Evolutionary conservation across 768 basidiomycete genomes (phyloP), one percentile per base, ranked within the genome.

Genomic region (Mycena filopes): DNA sequence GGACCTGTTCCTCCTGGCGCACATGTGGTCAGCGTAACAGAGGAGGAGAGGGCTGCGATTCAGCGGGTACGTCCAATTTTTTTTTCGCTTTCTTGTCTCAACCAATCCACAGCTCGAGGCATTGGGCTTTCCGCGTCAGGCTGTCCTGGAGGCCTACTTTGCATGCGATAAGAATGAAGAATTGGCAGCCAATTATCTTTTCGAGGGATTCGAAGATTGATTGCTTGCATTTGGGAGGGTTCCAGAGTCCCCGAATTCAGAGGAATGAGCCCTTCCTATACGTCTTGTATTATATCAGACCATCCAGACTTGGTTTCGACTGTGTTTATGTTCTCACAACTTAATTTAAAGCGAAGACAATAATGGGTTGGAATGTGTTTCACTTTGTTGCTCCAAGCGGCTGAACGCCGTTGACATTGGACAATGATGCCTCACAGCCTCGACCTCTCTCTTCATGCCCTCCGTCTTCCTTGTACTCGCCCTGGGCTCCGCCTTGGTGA

Each of bases 141-240:
- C 82, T 0, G 97, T 84, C n/a, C 79, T 96, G 38, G 88, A 98
- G 77, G 98, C 98, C 1, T 99, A 93, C 78, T 87, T 97, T 74
- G 93, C 90, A 2, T 98, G 96, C 77, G 98, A 95, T 76, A 95
- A 94, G 85, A 95, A 99, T 74, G 98, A 99, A 79, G 95, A 98
- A 74, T 79, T 96, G 21, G 96, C 98, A 11, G 98, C 97, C 16
- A 98, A 98, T 74, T 97, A 90, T 72, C 77, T 98, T 71, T 96
- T 98, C 68, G 96, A 97, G 70, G 81, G 82, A 29, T 90, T 88
- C 71, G 89, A 88, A 1, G 89, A 86, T 55, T 78, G 70, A 67
- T 43, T 60, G 38, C 28, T 10, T 36, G 11, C 36, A 36, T 36
- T 33, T 33, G 31, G 31, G 31, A 33, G 31, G 31, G 31, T 33